Conservation (phyloP, 1,284 basidiomycete species). For the Lentinula novae-zelandiae region DNA sequence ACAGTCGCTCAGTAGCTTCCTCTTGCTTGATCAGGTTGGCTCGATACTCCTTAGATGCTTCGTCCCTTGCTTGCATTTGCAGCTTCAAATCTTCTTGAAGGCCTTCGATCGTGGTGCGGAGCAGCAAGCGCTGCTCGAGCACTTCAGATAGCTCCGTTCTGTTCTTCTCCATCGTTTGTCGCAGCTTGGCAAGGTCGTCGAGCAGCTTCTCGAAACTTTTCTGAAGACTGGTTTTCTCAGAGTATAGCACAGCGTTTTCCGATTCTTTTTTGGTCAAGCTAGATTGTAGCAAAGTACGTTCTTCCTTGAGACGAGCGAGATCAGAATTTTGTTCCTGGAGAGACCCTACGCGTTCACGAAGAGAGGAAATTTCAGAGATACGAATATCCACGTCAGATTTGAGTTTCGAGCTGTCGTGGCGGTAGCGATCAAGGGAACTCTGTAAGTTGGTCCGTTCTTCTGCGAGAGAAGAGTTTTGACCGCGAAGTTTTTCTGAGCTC, state of each 20-base stretch:
- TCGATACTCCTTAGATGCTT: constrained; percentile 19
- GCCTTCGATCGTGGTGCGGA: constrained; percentile 11
- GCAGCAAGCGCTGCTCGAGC: constrained; percentile 20
- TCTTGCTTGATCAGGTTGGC: constrained; percentile 20
- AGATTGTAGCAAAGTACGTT: not conserved
- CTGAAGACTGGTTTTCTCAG: constrained; percentile 3
- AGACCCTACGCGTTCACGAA: constrained; percentile 1
- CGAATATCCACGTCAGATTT: not conserved
- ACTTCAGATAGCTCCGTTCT: constrained; percentile 17
- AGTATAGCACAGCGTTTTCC: not conserved
- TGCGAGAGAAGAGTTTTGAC: not conserved
- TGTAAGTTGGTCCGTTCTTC: constrained; percentile 8
- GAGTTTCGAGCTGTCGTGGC: not conserved
- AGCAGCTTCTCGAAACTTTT: constrained; percentile 3
- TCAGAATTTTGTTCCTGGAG: constrained; percentile 5
- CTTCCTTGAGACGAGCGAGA: not conserved
- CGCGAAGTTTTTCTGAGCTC: not conserved
- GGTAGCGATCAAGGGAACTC: constrained; percentile 2
- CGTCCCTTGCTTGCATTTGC: constrained; percentile 15
- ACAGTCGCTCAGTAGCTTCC: constrained; percentile 18
- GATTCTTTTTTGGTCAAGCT: not conserved
- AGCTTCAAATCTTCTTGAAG: not conserved
- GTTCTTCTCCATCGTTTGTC: not conserved
- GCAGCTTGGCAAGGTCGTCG: not conserved
- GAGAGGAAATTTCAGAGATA: not conserved